phyloP scores from a whole-genome alignment of 169 alveolate species.

The Eimeria nieschulzi region DNA sequence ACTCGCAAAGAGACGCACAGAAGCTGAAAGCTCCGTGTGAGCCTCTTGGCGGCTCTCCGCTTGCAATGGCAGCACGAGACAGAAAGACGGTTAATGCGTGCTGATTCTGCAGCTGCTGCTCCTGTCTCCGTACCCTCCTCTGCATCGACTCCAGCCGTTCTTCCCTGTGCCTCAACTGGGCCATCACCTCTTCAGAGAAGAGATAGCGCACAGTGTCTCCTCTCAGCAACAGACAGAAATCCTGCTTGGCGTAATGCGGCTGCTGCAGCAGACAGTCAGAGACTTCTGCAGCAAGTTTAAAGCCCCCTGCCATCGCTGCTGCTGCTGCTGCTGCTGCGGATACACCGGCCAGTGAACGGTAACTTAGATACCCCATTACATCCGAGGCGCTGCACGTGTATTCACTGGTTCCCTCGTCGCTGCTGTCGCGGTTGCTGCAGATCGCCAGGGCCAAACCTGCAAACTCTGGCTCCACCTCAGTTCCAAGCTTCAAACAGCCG shows the following conservation, averaged over 20 bases:
- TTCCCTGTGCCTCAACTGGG: background rate
- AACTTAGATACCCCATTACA: background rate
- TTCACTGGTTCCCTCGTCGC: background rate
- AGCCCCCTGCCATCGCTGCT: constrained; percentile 1
- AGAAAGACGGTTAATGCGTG: background rate
- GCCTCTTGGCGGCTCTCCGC: background rate
- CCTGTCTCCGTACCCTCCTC: background rate
- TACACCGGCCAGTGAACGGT: background rate
- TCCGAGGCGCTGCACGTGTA: background rate
- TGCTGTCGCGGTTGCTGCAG: background rate
- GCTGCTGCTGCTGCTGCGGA: background rate
- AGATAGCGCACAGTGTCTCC: background rate
- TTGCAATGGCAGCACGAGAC: background rate
- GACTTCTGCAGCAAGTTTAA: background rate
- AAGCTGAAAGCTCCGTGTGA: background rate
- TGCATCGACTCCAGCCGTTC: background rate
- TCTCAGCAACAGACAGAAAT: background rate
- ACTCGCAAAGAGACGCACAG: background rate
- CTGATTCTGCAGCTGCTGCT: background rate
- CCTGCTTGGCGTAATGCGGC: background rate
- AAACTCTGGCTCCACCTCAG: background rate
- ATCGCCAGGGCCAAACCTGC: background rate
- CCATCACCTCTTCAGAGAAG: background rate
- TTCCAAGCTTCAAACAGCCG: background rate
- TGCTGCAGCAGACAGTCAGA: background rate